These are phyloP conservation scores for Agarophyton chilense DNA, from an alignment of 23 red algal species.

Conservation along the genomic window DNA sequence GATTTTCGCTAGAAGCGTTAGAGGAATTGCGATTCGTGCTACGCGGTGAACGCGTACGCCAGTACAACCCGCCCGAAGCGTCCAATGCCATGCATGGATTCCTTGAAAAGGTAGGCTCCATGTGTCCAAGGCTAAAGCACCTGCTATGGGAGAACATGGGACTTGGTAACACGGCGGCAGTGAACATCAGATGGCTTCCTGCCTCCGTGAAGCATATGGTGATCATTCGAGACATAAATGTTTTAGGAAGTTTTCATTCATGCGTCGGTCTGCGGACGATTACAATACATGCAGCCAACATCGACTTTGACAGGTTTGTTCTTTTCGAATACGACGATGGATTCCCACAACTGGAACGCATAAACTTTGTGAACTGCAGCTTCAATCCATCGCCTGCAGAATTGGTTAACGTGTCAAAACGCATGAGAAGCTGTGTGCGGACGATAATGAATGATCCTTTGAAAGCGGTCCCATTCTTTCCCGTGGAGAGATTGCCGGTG, in stretches of 20 bases:
- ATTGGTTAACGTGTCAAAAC: neutral
- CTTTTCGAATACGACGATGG: neutral
- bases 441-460: neutral
- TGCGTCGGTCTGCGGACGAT: neutral
- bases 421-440: neutral
- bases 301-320: conserved; percentile 16
- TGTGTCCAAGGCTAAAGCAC: neutral
- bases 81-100: neutral
- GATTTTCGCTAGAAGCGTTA: neutral
- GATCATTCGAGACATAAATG: neutral
- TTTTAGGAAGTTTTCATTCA: neutral
- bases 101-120: neutral
- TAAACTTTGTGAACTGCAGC: conserved; percentile 3
- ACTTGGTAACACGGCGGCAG: too few relatives aligned
- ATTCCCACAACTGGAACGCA: neutral
- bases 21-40: neutral
- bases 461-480: neutral
- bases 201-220: neutral
- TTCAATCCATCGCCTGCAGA: neutral
- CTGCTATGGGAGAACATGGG: neutral
- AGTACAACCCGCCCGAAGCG: neutral
- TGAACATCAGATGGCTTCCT: conserved; percentile 2
- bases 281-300: neutral
- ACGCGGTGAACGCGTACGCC: neutral
- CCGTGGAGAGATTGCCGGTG: neutral